These are phyloP conservation scores for Leccinum subtestaceum DNA, from an alignment of 768 basidiomycete genomes.

Conservation along the genomic window DNA sequence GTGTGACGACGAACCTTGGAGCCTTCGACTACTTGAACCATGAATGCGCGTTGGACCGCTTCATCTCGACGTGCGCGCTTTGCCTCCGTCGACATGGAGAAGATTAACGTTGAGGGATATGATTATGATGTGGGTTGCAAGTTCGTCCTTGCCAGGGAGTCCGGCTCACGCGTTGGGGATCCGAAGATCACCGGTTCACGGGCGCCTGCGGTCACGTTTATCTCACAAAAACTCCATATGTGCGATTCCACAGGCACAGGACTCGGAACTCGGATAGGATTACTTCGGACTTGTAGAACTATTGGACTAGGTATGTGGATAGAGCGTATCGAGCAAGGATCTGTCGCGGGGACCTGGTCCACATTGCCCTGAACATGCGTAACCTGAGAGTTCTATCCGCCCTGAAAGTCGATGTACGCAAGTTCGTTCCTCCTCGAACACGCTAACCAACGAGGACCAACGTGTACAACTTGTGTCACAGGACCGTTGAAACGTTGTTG, in stretches of 20 bases:
- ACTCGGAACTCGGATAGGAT: not conserved
- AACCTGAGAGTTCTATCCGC: constrained; percentile 7
- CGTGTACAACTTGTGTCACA: constrained; percentile 38
- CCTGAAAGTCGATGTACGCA: constrained; percentile 24
- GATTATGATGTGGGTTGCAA: not conserved
- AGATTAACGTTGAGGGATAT: not conserved
- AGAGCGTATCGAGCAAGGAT: not conserved
- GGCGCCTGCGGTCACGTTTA: not conserved
- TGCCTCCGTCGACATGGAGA: constrained; percentile 24
- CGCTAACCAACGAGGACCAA: constrained; percentile 33
- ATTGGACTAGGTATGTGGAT: not conserved
- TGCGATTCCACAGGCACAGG: not conserved
- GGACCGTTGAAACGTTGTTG: constrained; percentile 35
- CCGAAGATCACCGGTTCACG: constrained; percentile 1
- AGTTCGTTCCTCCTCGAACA: constrained; percentile 40
- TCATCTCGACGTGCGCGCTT: constrained; percentile 44
- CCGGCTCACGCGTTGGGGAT: not conserved
- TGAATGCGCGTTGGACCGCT: constrained; percentile 57
- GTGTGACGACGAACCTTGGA: constrained; percentile 45
- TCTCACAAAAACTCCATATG: not conserved
- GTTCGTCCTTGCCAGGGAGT: not conserved
- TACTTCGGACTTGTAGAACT: no score
- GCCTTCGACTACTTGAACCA: constrained; percentile 57
- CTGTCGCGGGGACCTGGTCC: not conserved
- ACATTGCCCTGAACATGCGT: not conserved